Conservation (phyloP, 2,329 filamentous ascomycete genomes). For the Fusarium sp. region DNA sequence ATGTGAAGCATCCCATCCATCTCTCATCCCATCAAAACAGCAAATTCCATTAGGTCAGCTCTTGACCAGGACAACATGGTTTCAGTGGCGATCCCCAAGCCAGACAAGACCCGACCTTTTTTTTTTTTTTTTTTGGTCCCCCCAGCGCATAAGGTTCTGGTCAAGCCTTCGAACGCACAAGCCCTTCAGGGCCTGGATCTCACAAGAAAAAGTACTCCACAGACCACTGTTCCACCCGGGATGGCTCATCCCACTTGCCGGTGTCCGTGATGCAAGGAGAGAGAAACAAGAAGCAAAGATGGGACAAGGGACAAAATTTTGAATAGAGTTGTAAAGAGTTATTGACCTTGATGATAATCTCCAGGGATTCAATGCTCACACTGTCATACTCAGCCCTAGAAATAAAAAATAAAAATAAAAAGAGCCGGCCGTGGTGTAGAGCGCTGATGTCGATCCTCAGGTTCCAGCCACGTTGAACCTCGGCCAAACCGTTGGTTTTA, state of each 20-base stretch:
- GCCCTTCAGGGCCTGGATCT: constrained; percentile 16
- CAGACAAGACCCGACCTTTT: background rate
- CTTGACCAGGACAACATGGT: background rate
- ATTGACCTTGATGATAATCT: background rate
- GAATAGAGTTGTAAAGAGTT: background rate
- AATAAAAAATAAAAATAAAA: background rate
- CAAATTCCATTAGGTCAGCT: background rate
- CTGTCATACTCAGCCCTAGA: background rate
- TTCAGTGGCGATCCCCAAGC: background rate
- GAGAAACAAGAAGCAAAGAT: background rate
- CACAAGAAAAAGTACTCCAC: constrained; percentile 13
- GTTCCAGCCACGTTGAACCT: background rate
- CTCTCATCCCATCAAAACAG: background rate
- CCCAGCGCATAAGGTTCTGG: constrained; percentile 34
- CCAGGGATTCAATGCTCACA: background rate
- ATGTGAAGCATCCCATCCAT: no score
- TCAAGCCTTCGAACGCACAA: constrained; percentile 23
- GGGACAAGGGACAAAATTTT: background rate
- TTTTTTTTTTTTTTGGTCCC: background rate
- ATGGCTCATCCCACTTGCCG: constrained; percentile 6
- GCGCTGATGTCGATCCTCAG: background rate
- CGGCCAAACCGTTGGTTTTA: background rate
- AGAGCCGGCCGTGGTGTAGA: background rate
- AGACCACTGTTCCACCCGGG: constrained; percentile 6
- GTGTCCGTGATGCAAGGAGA: background rate